phyloP scores from a whole-genome alignment of 2,329 filamentous ascomycete genomes.

The Stenocarpella maydis region DNA sequence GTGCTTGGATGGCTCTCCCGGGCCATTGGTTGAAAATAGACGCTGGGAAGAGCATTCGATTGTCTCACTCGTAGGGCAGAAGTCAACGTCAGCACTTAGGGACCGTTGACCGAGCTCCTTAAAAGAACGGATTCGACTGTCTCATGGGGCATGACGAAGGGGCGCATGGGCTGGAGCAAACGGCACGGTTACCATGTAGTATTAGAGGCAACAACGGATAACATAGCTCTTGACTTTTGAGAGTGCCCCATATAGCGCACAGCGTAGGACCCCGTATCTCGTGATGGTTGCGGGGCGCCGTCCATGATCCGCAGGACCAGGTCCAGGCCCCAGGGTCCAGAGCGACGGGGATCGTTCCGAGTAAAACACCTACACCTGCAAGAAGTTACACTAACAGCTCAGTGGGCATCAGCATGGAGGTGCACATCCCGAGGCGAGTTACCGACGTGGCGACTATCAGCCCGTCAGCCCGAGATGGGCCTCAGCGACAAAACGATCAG shows the following conservation, averaged over 20 bases:
- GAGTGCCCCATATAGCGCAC: background rate
- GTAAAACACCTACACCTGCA: background rate
- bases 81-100: background rate
- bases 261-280: background rate
- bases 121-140: background rate
- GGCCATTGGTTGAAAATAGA: background rate
- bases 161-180: background rate
- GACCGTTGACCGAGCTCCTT: background rate
- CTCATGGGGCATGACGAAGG: background rate
- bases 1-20: background rate
- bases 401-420: background rate
- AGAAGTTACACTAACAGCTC: background rate
- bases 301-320: background rate
- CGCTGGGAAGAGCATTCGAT: background rate
- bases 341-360: background rate
- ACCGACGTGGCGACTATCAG: background rate
- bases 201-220: background rate
- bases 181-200: no score
- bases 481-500: background rate
- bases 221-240: background rate
- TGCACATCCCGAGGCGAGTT: background rate
- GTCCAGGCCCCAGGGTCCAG: background rate
- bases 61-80: constrained; percentile 13
- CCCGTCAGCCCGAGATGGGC: background rate
- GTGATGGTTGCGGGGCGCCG: background rate